Evolutionary conservation across 768 basidiomycete genomes (phyloP).

Genomic region (Lepiota venenata): DNA sequence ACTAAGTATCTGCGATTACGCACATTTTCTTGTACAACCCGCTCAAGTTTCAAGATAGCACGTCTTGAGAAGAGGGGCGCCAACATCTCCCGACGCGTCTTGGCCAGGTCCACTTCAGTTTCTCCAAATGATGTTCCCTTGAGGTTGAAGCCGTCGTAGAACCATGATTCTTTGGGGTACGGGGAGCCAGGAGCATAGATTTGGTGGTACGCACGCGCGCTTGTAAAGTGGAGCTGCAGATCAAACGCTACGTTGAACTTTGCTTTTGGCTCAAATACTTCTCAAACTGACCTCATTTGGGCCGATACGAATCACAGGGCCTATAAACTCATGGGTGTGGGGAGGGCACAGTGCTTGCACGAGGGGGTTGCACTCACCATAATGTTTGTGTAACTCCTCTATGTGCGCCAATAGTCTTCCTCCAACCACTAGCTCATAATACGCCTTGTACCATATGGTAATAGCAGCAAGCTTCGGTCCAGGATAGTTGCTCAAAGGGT

Average conservation of each 20-base stretch:
- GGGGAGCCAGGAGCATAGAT: conserved; percentile 27
- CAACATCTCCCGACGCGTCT: conserved; percentile 24
- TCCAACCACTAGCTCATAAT: conserved; percentile 22
- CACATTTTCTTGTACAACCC: conserved; percentile 25
- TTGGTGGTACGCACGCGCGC: conserved; percentile 27
- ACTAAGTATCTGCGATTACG: conserved; percentile 11
- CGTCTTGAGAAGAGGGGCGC: conserved; percentile 30
- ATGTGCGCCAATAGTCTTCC: conserved; percentile 26
- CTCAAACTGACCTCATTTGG: conserved; percentile 29
- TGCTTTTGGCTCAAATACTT: neutral
- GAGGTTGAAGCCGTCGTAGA: conserved; percentile 22
- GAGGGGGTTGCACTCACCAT: conserved; percentile 16
- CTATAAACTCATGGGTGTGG: conserved; percentile 13
- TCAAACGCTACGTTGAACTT: neutral
- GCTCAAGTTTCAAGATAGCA: conserved; percentile 25
- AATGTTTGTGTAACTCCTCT: conserved; percentile 20
- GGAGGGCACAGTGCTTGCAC: neutral
- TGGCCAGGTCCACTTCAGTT: conserved; percentile 21
- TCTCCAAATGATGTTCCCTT: conserved; percentile 24
- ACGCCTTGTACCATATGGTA: conserved; percentile 22
- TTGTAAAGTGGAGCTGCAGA: conserved; percentile 33
- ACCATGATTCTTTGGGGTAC: conserved; percentile 26
- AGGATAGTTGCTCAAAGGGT: conserved; percentile 24
- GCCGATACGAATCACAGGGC: conserved; percentile 31
- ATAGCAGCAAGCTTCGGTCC: conserved; percentile 26